A percentile compares a stretch with the other conserved stretches of the same genome.
These are phyloP conservation scores for Volvox carteri DNA, from an alignment of 163 green algal species.

Conservation along the genomic window DNA sequence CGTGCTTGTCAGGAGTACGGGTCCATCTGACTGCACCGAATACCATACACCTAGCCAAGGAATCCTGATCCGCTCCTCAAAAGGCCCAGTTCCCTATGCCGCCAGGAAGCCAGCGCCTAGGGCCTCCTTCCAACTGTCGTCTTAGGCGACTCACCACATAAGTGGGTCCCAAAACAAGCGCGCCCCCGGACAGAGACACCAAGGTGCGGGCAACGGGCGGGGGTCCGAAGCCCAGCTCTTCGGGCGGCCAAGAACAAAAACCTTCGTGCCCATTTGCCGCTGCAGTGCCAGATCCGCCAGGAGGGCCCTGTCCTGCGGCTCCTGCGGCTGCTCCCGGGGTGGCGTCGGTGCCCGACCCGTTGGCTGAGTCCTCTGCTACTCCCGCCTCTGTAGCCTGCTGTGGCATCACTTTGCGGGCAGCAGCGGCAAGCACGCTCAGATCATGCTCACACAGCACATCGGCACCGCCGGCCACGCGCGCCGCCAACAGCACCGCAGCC, in stretches of 20 bases:
- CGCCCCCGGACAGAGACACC: constrained; percentile 16
- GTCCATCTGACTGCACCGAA: too few species aligned
- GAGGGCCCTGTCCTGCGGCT: background rate
- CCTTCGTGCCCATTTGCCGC: background rate
- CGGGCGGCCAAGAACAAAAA: background rate
- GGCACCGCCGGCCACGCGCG: background rate
- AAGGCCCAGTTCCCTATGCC: too few species aligned
- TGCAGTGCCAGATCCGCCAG: background rate
- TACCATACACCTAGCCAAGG: too few species aligned
- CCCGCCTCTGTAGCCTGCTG: background rate
- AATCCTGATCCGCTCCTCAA: too few species aligned
- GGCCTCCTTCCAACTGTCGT: too few species aligned
- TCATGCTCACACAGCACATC: constrained; percentile 39
- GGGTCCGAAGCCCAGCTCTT: background rate
- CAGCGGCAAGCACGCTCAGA: background rate
- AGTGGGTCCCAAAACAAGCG: constrained; percentile 13
- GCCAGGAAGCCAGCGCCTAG: too few species aligned
- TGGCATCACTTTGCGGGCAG: background rate
- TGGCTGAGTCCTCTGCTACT: background rate
- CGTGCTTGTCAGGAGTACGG: too few species aligned
- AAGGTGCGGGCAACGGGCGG: background rate
- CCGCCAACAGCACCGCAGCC: constrained; percentile 49
- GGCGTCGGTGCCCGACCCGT: background rate
- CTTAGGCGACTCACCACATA: constrained; percentile 39
- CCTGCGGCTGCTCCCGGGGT: background rate